phyloP scores from a whole-genome alignment of 441 rosid genomes.

The Pelargonium citronellum region DNA sequence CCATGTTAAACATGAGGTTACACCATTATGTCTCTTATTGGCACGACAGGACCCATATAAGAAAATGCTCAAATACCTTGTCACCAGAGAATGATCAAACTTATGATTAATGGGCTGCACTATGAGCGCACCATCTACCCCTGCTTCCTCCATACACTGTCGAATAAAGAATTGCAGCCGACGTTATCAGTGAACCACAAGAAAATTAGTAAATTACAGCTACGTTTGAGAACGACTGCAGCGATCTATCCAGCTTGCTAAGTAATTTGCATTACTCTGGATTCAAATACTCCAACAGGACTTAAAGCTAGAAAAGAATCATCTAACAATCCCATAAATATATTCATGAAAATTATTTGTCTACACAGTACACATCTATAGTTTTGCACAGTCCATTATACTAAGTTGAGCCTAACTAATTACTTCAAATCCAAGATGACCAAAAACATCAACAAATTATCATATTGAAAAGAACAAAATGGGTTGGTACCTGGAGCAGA shows the following conservation, averaged over 20 bases:
- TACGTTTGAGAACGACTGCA: neutral
- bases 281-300: too few species aligned
- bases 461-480: neutral
- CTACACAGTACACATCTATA: too few species aligned
- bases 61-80: constrained; percentile 43
- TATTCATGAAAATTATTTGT: too few species aligned
- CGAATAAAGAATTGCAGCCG: neutral
- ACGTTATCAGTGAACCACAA: neutral
- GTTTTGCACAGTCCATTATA: too few species aligned
- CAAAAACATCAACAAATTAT: neutral
- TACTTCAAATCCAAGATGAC: neutral
- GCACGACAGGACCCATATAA: too few species aligned
- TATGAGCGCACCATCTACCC: constrained; percentile 85
- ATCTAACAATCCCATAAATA: too few species aligned
- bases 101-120: constrained; percentile 95
- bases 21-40: neutral
- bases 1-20: constrained; percentile 1
- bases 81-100: constrained; percentile 79
- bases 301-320: too few species aligned
- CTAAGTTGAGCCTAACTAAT: too few species aligned
- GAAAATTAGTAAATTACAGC: neutral
- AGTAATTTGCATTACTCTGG: too few species aligned
- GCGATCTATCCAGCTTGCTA: neutral
- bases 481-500: constrained; percentile 61
- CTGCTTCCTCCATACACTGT: constrained; percentile 86